phyloP scores from a whole-genome alignment of 2,329 filamentous ascomycete genomes.

The Nigrospora osmanthi region DNA sequence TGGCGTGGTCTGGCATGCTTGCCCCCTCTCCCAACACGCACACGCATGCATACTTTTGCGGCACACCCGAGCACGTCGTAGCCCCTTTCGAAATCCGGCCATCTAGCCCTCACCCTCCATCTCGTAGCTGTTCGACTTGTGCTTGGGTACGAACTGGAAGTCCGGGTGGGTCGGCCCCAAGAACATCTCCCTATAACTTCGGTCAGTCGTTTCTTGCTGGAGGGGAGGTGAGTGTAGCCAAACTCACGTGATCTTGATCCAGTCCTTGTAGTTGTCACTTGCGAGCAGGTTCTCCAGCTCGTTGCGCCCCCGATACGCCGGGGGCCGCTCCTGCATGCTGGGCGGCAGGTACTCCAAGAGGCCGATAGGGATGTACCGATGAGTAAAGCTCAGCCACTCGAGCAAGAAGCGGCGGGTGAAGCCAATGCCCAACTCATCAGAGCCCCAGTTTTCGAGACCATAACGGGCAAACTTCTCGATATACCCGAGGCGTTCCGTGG shows the following conservation, averaged over 20 bases:
- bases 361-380: constrained; percentile 85
- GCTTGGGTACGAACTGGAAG: constrained; percentile 94
- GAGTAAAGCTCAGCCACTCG: constrained; percentile 91
- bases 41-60: too few relatives aligned
- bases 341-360: constrained; percentile 84
- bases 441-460: constrained; percentile 90
- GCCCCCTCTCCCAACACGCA: too few relatives aligned
- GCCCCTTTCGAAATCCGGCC: neutral
- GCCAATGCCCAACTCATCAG: constrained; percentile 87
- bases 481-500: constrained; percentile 75
- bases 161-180: constrained; percentile 81
- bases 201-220: neutral
- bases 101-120: constrained; percentile 65
- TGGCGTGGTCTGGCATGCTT: too few relatives aligned
- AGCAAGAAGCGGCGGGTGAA: constrained; percentile 87
- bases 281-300: constrained; percentile 91
- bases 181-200: constrained; percentile 77
- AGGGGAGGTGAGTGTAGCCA: neutral
- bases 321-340: constrained; percentile 80
- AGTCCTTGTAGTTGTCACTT: constrained; percentile 89
- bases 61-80: neutral
- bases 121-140: constrained; percentile 90
- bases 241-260: constrained; percentile 93
- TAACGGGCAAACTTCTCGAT: constrained; percentile 86
- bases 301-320: constrained; percentile 73